Conservation (phyloP, 495 filamentous ascomycete genomes). For the Bacidia rubella region DNA sequence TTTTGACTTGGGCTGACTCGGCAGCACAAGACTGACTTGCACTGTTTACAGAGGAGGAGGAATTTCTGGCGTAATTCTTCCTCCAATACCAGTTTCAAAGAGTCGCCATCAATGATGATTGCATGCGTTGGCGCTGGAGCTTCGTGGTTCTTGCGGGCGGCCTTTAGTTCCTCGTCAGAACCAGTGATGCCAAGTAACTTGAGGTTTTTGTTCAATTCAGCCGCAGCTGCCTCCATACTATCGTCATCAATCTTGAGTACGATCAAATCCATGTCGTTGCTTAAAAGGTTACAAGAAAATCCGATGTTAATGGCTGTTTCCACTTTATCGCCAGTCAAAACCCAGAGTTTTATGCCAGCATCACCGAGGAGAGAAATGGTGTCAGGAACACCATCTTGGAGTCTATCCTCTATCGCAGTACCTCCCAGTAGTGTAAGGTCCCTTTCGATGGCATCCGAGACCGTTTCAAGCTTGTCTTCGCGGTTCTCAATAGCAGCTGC, state of each 20-base stretch:
- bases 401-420: slow-evolving; percentile 93
- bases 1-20: slow-evolving; percentile 96
- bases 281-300: slow-evolving; percentile 94
- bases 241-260: slow-evolving; percentile 76
- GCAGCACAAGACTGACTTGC: slow-evolving; percentile 92
- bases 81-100: slow-evolving; percentile 76
- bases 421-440: slow-evolving; percentile 83
- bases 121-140: slow-evolving; percentile 81
- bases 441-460: slow-evolving; percentile 82
- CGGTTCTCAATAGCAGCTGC: slow-evolving; percentile 72
- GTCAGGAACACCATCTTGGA: slow-evolving; percentile 95
- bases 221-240: slow-evolving; percentile 45
- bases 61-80: slow-evolving; percentile 81
- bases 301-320: slow-evolving; percentile 99
- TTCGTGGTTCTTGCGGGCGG: slow-evolving; percentile 67
- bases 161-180: slow-evolving; percentile 71
- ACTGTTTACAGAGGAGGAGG: slow-evolving; percentile 90
- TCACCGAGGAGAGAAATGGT: slow-evolving; percentile 85
- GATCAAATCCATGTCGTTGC: slow-evolving; percentile 96
- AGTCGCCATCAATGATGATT: slow-evolving; percentile 94
- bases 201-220: slow-evolving; percentile 61
- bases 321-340: slow-evolving; percentile 95
- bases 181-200: slow-evolving; percentile 66
- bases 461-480: slow-evolving; percentile 85
- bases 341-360: slow-evolving; percentile 99